These are phyloP conservation scores for Allantophomopsis cytisporea DNA, from an alignment of 2,329 filamentous ascomycete genomes.

Conservation along the genomic window DNA sequence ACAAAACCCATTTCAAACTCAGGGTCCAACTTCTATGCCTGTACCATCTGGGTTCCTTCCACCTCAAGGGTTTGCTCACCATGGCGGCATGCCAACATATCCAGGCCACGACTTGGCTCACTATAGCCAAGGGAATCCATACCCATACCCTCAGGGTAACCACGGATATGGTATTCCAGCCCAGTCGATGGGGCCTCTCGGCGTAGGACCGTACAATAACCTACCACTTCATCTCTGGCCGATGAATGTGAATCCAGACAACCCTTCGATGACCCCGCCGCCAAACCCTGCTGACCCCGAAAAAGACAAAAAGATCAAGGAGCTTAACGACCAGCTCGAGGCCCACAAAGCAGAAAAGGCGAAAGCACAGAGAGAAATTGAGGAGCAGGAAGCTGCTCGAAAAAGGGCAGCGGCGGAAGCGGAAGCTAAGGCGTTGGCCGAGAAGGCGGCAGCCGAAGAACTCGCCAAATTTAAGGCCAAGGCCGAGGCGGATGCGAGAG, in stretches of 20 bases:
- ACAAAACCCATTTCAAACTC: conserved; percentile 16
- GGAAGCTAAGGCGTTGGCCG: conserved; percentile 6
- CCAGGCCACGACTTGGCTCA: conserved; percentile 7
- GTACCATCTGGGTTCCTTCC: conserved; percentile 6
- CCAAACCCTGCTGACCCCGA: conserved; percentile 2
- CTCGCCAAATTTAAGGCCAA: conserved; percentile 6
- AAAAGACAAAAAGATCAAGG: conserved; percentile 1
- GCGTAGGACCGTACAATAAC: too few relatives aligned
- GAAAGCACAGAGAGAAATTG: neutral
- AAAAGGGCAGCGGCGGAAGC: conserved; percentile 8
- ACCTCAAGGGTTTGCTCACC: conserved; percentile 3
- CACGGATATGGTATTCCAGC: conserved; percentile 6
- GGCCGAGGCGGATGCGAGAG: conserved; percentile 4
- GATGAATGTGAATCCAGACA: conserved; percentile 1
- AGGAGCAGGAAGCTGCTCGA: conserved; percentile 6
- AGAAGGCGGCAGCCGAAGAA: conserved; percentile 7
- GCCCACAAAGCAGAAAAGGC: conserved; percentile 24
- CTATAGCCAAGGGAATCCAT: conserved; percentile 1
- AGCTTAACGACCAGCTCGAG: conserved; percentile 6
- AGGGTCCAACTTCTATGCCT: conserved; percentile 28
- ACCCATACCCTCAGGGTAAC: neutral
- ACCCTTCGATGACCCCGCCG: neutral
- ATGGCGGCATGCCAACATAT: conserved; percentile 3
- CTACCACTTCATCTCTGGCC: conserved; percentile 4
- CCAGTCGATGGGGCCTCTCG: neutral